Base-by-base conservation (phyloP, 1,139 yeast genomes). In the Sugiyamaella grinbergsii region DNA sequence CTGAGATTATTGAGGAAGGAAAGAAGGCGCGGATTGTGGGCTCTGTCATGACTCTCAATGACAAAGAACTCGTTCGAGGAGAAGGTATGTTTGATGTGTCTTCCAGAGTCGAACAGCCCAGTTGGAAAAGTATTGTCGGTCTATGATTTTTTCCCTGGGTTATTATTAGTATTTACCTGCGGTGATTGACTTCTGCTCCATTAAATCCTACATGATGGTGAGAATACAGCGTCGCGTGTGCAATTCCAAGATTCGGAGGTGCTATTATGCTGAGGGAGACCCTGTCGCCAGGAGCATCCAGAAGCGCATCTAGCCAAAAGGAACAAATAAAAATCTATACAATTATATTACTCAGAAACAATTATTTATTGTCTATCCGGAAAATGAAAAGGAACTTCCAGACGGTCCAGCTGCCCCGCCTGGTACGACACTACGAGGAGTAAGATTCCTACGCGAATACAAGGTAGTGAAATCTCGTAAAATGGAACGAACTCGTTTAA, bases 391-490 rank as follows among this genome's bases (percentile, higher is more conserved):
- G 4, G 39, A 16, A 10, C 41, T n/a, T n/a, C n/a, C 36, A 5
- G 39, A 19, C 4, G 47, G 15, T n/a, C n/a, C 36, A 5, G 39
- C 13, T 7, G 47, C 10, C 8, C 18, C 31, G 4, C 18, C 16
- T 2, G 38, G 43, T 5, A 31, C 37, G 32, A 29, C 45, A 19
- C 26, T 50, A n/a, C 53, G 47, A 6, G 53, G 53, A 2, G 53
- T 50, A 18, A 50, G 46, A 28, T 47, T 58, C 15, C 90, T 84
- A 60, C 96, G 77, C 22, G 85, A 75, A 67, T 89, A 91, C 88
- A 96, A 86, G 50, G 78, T 79, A 36, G 88, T 81, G 64, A 90
- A 91, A 64, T 85, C 94, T 62, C 81, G 78, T 49, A 90, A 71
- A 47, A 85, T 77, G 4, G 81, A 72, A 61, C 95, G 78, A 29